Evolutionary conservation across 2,329 filamentous ascomycete species (phyloP).

Genomic region (Penicillium vulpinum): DNA sequence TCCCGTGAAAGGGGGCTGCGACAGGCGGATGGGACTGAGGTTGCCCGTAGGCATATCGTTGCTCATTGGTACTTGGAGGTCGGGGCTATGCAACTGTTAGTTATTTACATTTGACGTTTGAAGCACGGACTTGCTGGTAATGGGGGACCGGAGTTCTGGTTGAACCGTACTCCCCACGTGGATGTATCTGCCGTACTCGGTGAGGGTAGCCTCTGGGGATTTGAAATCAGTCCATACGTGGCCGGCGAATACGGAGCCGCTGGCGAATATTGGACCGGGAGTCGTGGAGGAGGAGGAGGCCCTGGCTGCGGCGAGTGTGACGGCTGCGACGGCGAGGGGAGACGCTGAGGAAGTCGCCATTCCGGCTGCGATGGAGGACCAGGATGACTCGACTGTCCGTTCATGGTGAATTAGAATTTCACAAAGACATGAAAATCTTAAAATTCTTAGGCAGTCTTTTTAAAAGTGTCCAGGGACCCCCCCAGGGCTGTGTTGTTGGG

Average conservation of each 20-base stretch:
- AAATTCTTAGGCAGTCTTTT: background rate
- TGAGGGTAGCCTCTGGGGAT: slow-evolving; percentile 22
- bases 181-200: slow-evolving; percentile 33
- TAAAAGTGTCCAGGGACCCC: background rate
- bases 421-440: background rate
- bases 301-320: slow-evolving; percentile 19
- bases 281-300: slow-evolving; percentile 25
- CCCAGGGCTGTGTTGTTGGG: slow-evolving; percentile 10
- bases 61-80: slow-evolving; percentile 34
- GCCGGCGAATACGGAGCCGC: slow-evolving; percentile 36
- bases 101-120: background rate
- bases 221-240: slow-evolving; percentile 38
- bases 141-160: slow-evolving; percentile 34
- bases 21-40: slow-evolving; percentile 18
- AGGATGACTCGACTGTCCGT: slow-evolving; percentile 32
- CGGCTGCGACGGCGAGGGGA: slow-evolving; percentile 19
- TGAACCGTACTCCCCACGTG: slow-evolving; percentile 48
- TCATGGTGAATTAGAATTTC: slow-evolving; percentile 28
- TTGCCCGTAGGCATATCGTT: slow-evolving; percentile 21
- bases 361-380: slow-evolving; percentile 38
- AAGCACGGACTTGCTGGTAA: slow-evolving; percentile 37
- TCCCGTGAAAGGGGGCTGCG: slow-evolving; percentile 22
- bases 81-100: slow-evolving; percentile 33
- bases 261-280: slow-evolving; percentile 35
- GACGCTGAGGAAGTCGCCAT: slow-evolving; percentile 37